Evolutionary conservation across 2,329 filamentous ascomycete species (phyloP).

Genomic region (Pseudonectria buxi): DNA sequence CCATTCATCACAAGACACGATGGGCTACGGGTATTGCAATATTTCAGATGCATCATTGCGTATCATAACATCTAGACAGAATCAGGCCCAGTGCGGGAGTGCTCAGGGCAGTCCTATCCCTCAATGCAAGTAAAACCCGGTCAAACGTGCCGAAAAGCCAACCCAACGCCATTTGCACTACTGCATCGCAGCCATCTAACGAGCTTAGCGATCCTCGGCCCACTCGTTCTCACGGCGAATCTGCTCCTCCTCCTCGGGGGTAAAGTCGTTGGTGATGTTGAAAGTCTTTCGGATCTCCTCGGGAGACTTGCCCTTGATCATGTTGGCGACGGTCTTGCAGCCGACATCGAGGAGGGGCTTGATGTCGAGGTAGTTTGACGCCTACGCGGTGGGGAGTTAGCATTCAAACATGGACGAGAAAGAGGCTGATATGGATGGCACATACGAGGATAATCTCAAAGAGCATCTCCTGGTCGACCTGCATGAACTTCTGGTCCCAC

Average conservation of each 20-base stretch:
- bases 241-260: slow-evolving; percentile 97
- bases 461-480: slow-evolving; percentile 99
- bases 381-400: slow-evolving; percentile 43
- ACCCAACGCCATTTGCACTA: slow-evolving; percentile 18
- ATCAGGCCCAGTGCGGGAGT: slow-evolving; percentile 1
- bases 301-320: slow-evolving; percentile 99
- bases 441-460: slow-evolving; percentile 96
- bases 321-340: slow-evolving; percentile 99
- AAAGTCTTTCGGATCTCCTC: slow-evolving; percentile 99
- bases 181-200: slow-evolving; percentile 7
- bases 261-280: slow-evolving; percentile 99
- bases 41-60: not conserved
- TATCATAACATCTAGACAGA: slow-evolving; percentile 5
- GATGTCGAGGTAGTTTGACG: slow-evolving; percentile 98
- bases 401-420: slow-evolving; percentile 2
- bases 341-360: slow-evolving; percentile 96
- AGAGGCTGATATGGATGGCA: slow-evolving; percentile 12
- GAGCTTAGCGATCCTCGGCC: slow-evolving; percentile 78
- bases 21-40: slow-evolving; percentile 1
- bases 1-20: not conserved
- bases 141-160: slow-evolving; percentile 15
- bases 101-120: slow-evolving; percentile 2
- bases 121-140: slow-evolving; percentile 12
- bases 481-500: slow-evolving; percentile 99
- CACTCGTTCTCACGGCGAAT: slow-evolving; percentile 88